A percentile compares a stretch with the other conserved stretches of the same genome.
Evolutionary conservation across 768 basidiomycete species (phyloP).

Genomic region (Tricholoma hemisulphureum): DNA sequence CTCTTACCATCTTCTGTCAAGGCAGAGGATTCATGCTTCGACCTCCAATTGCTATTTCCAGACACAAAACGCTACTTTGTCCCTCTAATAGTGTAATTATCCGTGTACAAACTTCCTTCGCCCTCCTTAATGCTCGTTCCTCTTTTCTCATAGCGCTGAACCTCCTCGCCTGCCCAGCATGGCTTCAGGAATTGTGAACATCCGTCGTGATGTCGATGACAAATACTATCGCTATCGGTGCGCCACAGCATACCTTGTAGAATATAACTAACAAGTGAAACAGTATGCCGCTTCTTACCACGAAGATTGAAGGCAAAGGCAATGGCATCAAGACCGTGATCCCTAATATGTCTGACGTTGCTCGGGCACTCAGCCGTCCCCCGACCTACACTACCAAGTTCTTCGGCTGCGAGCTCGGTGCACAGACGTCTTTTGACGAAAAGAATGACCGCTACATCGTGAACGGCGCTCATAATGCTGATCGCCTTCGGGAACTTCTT

Average conservation of each 20-base stretch:
- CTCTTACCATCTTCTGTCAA: constrained; percentile 56
- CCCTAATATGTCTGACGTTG: constrained; percentile 98
- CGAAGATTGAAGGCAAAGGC: constrained; percentile 98
- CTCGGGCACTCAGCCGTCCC: constrained; percentile 91
- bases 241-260: constrained; percentile 19
- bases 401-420: constrained; percentile 98
- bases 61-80: constrained; percentile 58
- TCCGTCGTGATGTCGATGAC: constrained; percentile 95
- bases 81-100: constrained; percentile 40
- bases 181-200: constrained; percentile 87
- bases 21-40: constrained; percentile 93
- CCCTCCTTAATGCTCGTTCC: neutral
- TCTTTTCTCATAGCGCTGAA: constrained; percentile 53
- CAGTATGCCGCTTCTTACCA: constrained; percentile 92
- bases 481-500: constrained; percentile 90
- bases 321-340: constrained; percentile 99
- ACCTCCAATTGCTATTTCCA: constrained; percentile 73
- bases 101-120: neutral
- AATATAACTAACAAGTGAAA: too few relatives aligned
- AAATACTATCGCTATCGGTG: constrained; percentile 94
- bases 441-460: constrained; percentile 98
- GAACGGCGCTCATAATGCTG: constrained; percentile 92
- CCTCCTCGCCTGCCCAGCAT: constrained; percentile 65
- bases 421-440: constrained; percentile 94
- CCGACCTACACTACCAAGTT: constrained; percentile 98